These are phyloP conservation scores for Fusarium musae DNA, from an alignment of 2,329 filamentous ascomycete species.

Conservation along the genomic window DNA sequence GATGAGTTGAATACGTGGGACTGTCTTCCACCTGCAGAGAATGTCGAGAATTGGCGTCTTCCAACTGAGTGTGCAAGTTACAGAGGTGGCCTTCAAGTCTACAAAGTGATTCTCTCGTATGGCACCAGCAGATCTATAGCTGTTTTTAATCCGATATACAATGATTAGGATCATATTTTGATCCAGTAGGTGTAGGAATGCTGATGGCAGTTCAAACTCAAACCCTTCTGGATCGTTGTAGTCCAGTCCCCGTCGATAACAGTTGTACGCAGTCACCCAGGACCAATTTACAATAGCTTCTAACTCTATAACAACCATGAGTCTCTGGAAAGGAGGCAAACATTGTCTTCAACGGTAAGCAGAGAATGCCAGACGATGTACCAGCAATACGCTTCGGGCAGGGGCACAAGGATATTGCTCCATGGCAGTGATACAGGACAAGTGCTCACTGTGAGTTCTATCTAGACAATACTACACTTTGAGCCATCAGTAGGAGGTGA, in stretches of 20 bases:
- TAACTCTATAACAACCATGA: not conserved
- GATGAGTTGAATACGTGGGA: too few relatives aligned
- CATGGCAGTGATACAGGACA: not conserved
- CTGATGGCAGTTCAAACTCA: too few relatives aligned
- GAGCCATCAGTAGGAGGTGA: accelerated
- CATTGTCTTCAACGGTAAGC: not conserved
- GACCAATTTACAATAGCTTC: too few relatives aligned
- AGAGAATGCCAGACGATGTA: too few relatives aligned
- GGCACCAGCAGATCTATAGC: not conserved
- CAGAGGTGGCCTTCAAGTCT: too few relatives aligned
- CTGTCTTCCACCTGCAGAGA: not conserved
- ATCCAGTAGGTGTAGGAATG: not conserved
- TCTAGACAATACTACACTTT: not conserved
- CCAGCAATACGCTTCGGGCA: not conserved
- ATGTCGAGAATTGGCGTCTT: not conserved
- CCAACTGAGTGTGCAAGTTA: not conserved
- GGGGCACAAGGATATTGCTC: not conserved
- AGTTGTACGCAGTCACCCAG: too few relatives aligned
- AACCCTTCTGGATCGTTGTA: not conserved
- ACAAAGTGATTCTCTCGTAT: too few relatives aligned
- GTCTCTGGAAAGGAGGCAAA: not conserved
- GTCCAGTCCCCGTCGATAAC: not conserved
- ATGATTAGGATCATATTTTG: accelerated
- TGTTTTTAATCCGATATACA: not conserved
- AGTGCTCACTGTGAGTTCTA: not conserved